Base-by-base conservation (phyloP, 2,329 filamentous ascomycete genomes). In the Geoglossum cookeanum region DNA sequence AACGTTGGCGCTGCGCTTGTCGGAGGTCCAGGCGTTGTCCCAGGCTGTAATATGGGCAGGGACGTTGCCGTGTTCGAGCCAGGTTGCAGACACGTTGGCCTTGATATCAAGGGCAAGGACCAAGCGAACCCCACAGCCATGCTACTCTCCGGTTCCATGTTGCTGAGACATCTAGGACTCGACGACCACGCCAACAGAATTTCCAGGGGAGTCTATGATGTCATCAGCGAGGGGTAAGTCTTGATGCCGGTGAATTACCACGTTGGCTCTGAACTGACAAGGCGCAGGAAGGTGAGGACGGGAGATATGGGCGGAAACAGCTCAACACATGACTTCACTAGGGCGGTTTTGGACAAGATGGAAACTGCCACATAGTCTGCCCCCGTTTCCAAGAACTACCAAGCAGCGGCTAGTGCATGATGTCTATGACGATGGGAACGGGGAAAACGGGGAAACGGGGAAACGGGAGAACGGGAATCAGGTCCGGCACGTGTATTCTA, bases 51-150 rank as follows among this genome's bases (percentile, higher is more conserved):
- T 80, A 98, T 98, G 90, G 92, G 92, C 68, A 87, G 92, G 64
- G 90, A 98, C 64, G 88, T 97, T 58, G 92, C 92, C 65, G 88
- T 98, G 64, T 98, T 98, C 73, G 92, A 98, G 80, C 92, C 92
- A 60, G 92, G 92, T 63, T 98, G 92, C 84, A 85, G 92, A 75
- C 92, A 98, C 80, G 92, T 98, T 69, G 92, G 92, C 74, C 85
- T 98, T 55, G 92, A 98, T 72, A 98, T 98, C 77, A 90, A 97
- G 83, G 92, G 92, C 78, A 96, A 96, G 79, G 90, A 96, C 74
- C 89, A 97, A 78, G 92, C 92, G 63, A 98, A 98, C 80, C 92
- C 92, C 57, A 96, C 89, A 58, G 92, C 92, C 63, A 78, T 98
- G 77, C 81, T 98, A 64, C 85, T 98, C 62, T 95, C 88, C 59